A percentile compares a stretch with the other conserved stretches of the same genome.
Conservation (phyloP, 192 early-diverging fungal genomes). For the Coemansia sp. region DNA sequence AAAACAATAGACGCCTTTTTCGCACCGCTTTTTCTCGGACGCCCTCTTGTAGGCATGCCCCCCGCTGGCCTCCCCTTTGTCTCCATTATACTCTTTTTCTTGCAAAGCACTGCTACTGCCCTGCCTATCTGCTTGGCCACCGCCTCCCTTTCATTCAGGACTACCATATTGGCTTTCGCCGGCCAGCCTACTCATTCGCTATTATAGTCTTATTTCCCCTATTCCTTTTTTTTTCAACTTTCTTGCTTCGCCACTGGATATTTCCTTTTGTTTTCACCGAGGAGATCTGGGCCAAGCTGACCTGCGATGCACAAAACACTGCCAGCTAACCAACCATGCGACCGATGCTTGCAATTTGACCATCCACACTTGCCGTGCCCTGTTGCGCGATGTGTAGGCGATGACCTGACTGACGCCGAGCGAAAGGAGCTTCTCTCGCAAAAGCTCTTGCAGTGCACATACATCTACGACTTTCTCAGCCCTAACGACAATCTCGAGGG, state of each 20-base stretch:
- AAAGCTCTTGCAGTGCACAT: constrained; percentile 90
- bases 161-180: constrained; percentile 5
- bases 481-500: constrained; percentile 82
- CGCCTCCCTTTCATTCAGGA: constrained; percentile 13
- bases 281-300: background rate
- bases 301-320: constrained; percentile 20
- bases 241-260: constrained; percentile 8
- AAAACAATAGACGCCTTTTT: constrained; percentile 15
- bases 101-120: constrained; percentile 7
- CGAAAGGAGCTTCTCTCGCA: constrained; percentile 86
- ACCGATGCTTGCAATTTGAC: constrained; percentile 15
- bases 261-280: background rate
- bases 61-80: background rate
- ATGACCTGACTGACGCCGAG: constrained; percentile 79
- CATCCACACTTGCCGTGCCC: constrained; percentile 10
- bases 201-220: background rate
- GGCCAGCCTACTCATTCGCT: background rate
- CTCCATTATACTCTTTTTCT: background rate
- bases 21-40: constrained; percentile 1
- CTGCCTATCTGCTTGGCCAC: background rate
- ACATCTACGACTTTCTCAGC: constrained; percentile 97
- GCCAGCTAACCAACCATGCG: constrained; percentile 17
- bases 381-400: constrained; percentile 24
- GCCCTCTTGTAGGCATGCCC: background rate
- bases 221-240: background rate